Evolutionary conservation across 495 filamentous ascomycete species (phyloP), one percentile per base, ranked within the genome.

Genomic region (Hypoxylon lienhwacheense): DNA sequence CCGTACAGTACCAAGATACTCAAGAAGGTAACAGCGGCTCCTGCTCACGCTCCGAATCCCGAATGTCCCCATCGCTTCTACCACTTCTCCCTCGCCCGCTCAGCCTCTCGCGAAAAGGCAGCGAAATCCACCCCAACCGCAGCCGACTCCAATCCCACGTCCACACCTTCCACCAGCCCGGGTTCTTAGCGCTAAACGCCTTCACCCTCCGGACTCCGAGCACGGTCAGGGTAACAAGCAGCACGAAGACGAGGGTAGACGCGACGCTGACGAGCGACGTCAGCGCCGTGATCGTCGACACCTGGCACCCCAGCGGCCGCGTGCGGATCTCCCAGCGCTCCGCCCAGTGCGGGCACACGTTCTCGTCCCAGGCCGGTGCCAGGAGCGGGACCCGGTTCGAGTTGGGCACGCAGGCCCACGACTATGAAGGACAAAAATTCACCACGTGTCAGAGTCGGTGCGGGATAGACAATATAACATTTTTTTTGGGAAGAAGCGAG

Each of bases 321-420:
- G 77, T 71, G 16, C 77, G 72, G 10, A 82, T 55, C 56, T 81
- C 78, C 72, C 75, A 81, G 24, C 73, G 60, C 61, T 81, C 79
- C 1, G 71, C 60, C 63, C 68, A 67, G 41, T 75, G 64, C 20
- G 79, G 78, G 36, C 78, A 81, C 2, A 76, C 61, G 31, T 74
- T 55, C 8, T 67, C 56, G 41, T 79, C 61, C 41, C 55, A 67
- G 6, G 73, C 65, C 1, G 77, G 77, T 1, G 77, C 71, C 2
- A 81, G 70, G n/a, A 79, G 37, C 1, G 64, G 72, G 12, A 74
- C 43, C 1, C 20, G 8, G 44, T 71, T 51, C 5, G 62, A 51
- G 36, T 77, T 79, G 0, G 78, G 78, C 3, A 81, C 67, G 64
- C 77, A 81, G 8, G 73, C 68, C 53, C 68, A 70, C 5, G 71